These are phyloP conservation scores for Ceratocystis papillata DNA, from an alignment of 2,329 filamentous ascomycete species.

Conservation along the genomic window DNA sequence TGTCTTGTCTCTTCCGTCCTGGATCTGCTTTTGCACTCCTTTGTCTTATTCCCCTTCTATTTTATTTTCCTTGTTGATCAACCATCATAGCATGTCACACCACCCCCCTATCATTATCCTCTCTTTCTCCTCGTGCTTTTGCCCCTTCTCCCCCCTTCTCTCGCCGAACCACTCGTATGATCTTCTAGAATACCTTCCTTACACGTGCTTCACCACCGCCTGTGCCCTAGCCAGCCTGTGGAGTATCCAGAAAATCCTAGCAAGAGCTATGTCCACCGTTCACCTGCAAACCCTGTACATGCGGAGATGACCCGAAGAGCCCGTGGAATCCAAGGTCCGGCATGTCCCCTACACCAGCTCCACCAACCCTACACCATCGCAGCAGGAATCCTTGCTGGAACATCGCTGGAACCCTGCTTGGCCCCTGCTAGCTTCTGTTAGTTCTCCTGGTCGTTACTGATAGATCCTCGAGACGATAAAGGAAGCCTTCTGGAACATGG, in stretches of 20 bases:
- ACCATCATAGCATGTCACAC: neutral
- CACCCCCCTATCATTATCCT: neutral
- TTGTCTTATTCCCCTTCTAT: neutral
- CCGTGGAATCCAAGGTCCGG: slow-evolving; percentile 2
- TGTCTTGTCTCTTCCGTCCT: neutral
- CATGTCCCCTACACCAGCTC: slow-evolving; percentile 11
- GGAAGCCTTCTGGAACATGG: slow-evolving; percentile 21
- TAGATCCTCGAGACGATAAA: neutral
- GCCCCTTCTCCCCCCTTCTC: neutral
- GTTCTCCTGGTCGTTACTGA: neutral
- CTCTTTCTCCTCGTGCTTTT: neutral
- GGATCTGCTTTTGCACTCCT: slow-evolving; percentile 3
- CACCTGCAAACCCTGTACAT: slow-evolving; percentile 8
- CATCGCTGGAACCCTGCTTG: too few relatives aligned
- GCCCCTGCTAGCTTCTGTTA: too few relatives aligned
- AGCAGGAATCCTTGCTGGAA: neutral
- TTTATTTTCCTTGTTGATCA: neutral
- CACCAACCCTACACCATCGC: neutral
- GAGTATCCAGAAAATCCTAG: slow-evolving; percentile 13
- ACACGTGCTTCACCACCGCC: slow-evolving; percentile 11
- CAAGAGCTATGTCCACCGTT: slow-evolving; percentile 14
- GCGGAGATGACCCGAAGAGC: slow-evolving; percentile 14
- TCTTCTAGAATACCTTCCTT: slow-evolving; percentile 12
- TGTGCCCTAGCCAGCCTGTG: slow-evolving; percentile 7
- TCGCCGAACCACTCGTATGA: slow-evolving; percentile 12